Percentiles rank a stretch among this genome's conserved stretches.
phyloP scores from a whole-genome alignment of 228 moss, liverwort and hornwort species.

The Sphagnum fallax region DNA sequence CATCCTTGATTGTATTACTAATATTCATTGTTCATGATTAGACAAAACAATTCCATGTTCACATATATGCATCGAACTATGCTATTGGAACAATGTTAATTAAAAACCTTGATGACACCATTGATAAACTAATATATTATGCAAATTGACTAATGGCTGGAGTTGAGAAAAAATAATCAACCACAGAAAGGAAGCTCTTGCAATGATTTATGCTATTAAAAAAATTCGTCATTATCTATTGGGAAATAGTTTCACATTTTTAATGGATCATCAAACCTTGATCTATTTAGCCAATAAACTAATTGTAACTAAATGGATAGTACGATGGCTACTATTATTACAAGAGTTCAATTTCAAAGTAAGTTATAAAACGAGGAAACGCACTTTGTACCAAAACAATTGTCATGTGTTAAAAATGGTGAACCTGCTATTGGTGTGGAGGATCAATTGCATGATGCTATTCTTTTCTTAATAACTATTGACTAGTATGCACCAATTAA shows the following conservation, averaged over 20 bases:
- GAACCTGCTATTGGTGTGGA: not conserved
- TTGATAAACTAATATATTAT: not conserved
- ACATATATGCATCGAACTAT: not conserved
- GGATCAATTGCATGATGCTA: too few relatives aligned
- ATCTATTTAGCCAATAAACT: conserved; percentile 2
- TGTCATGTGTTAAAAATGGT: not conserved
- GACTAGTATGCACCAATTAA: too few relatives aligned
- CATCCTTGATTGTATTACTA: not conserved
- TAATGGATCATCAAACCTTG: not conserved
- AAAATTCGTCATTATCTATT: conserved; percentile 10
- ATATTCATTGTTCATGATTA: not conserved
- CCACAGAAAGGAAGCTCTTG: conserved; percentile 2
- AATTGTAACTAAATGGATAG: not conserved
- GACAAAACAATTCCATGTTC: conserved; percentile 1
- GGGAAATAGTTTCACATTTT: conserved; percentile 2
- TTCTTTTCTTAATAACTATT: too few relatives aligned
- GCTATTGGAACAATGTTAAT: not conserved
- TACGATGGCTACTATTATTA: too few relatives aligned
- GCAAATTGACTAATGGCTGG: not conserved
- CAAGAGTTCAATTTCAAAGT: too few relatives aligned
- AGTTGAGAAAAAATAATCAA: not conserved
- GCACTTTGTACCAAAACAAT: too few relatives aligned
- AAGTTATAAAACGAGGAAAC: too few relatives aligned
- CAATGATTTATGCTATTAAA: conserved; percentile 1
- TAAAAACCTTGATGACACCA: not conserved